A percentile compares a stretch with the other conserved stretches of the same genome.
Evolutionary conservation across 2,329 filamentous ascomycete species (phyloP).

Genomic region (Pestalotiopsis sp.): DNA sequence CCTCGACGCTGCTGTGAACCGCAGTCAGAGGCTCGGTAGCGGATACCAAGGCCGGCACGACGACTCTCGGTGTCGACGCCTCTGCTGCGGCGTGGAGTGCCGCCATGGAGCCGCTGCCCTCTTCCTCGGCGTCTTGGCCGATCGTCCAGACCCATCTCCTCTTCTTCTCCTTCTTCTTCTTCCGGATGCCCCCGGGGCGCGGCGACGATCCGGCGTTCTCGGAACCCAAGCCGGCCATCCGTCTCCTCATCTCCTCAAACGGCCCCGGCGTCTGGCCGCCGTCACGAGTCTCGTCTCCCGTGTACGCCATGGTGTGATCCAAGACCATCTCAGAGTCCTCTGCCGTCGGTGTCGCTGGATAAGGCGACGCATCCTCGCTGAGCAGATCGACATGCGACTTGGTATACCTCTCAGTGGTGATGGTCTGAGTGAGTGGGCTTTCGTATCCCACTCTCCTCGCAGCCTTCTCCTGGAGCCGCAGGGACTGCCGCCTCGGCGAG

Average conservation of each 20-base stretch:
- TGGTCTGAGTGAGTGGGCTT: slow-evolving; percentile 63
- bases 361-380: slow-evolving; percentile 55
- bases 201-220: slow-evolving; percentile 42
- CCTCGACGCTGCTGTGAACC: slow-evolving; percentile 37
- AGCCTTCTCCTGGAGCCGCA: slow-evolving; percentile 54
- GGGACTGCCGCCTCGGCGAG: slow-evolving; percentile 55
- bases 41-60: slow-evolving; percentile 13
- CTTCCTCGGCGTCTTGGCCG: slow-evolving; percentile 47
- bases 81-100: slow-evolving; percentile 36
- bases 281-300: slow-evolving; percentile 55
- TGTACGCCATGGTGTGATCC: slow-evolving; percentile 52
- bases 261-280: slow-evolving; percentile 63
- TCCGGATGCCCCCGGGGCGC: slow-evolving; percentile 45
- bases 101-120: slow-evolving; percentile 42
- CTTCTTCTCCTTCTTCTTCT: slow-evolving; percentile 60
- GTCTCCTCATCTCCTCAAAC: slow-evolving; percentile 62
- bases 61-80: slow-evolving; percentile 16
- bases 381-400: slow-evolving; percentile 65
- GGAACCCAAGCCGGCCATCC: slow-evolving; percentile 50
- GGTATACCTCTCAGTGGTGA: slow-evolving; percentile 61
- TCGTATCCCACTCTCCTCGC: slow-evolving; percentile 61
- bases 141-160: slow-evolving; percentile 68
- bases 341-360: slow-evolving; percentile 36
- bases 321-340: slow-evolving; percentile 43
- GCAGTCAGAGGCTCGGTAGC: slow-evolving; percentile 22